Base-by-base conservation (phyloP, 1,284 basidiomycete species). In the Neotropicomus parvogracilis region DNA sequence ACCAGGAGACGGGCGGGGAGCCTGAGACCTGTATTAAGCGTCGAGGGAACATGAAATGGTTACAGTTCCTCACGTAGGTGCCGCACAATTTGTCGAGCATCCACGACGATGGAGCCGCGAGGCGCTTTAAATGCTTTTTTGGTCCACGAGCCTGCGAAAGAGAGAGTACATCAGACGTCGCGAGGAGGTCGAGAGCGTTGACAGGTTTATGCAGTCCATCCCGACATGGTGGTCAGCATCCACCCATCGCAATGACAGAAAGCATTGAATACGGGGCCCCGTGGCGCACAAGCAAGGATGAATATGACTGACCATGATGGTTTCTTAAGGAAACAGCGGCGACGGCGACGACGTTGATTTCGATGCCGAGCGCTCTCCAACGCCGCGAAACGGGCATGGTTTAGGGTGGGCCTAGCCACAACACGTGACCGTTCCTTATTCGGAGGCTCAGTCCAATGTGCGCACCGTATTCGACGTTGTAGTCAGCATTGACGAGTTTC, bases 51-150 rank as follows among this genome's bases (percentile, higher is more conserved):
- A 32, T 34, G 21, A 14, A 27, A 50, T 19, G 19, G 28, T 5
- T 11, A 5, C 27, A 17, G 34, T 42, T 46, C 78, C 91, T 72
- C 75, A 93, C 91, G 72, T 97, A 97, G 66, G 93, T 97, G 59
- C 95, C 95, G 75, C 91, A 89, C 68, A 99, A 78, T 79, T 99
- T 99, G 83, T 98, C 94, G 62, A 99, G 83, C 93, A 99, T 97
- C 97, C 97, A 99, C 78, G 92, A 91, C 52, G 92, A 95, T 59
- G 97, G 97, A 63, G 97, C 97, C 63, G 88, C 85, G 60, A 98
- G 85, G 70, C 95, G 91, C 84, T 97, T 97, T 78, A 98, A 83
- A 74, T 99, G 95, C 79, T 98, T 98, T 88, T 93, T 95, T 62
- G 95, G 95, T 86, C 95, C 95, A 75, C 95, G 87, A 69, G 83